Percentiles rank a stretch among this genome's conserved stretches.
Conservation (phyloP, 495 filamentous ascomycete genomes). For the Xylaria grammica region DNA sequence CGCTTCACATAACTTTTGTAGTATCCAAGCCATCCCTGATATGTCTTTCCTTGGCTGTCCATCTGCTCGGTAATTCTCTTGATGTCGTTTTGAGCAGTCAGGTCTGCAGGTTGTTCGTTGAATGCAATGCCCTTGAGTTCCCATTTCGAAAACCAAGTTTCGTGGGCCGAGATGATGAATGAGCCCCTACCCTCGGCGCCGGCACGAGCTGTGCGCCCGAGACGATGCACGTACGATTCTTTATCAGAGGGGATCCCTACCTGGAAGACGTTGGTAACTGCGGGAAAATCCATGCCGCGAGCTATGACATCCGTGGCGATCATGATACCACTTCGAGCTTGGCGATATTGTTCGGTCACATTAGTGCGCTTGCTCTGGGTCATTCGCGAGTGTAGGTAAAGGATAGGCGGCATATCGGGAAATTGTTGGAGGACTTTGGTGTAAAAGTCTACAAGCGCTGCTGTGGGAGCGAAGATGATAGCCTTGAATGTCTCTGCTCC, state of each 20-base stretch:
- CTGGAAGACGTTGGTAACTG: conserved; percentile 75
- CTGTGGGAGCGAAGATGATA: conserved; percentile 72
- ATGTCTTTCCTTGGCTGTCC: conserved; percentile 33
- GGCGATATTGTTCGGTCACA: conserved; percentile 66
- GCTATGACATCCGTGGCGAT: conserved; percentile 75
- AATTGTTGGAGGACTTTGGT: conserved; percentile 53
- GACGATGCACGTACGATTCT: conserved; percentile 75
- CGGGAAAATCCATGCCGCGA: conserved; percentile 78
- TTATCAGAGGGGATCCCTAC: conserved; percentile 64
- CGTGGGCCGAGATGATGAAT: conserved; percentile 64
- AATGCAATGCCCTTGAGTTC: conserved; percentile 44
- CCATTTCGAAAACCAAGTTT: conserved; percentile 62
- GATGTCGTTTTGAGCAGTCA: conserved; percentile 34
- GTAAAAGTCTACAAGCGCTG: conserved; percentile 60
- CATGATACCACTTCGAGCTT: conserved; percentile 58
- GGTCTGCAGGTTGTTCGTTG: conserved; percentile 33
- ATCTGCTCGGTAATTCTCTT: conserved; percentile 26
- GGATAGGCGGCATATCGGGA: conserved; percentile 52
- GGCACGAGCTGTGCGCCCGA: conserved; percentile 74
- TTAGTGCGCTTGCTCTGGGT: conserved; percentile 61
- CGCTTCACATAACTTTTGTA: conserved; percentile 56
- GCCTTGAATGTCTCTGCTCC: conserved; percentile 57
- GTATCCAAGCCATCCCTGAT: conserved; percentile 54
- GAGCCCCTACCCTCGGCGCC: conserved; percentile 71
- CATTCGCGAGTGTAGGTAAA: conserved; percentile 66